Conservation (phyloP, 2,329 filamentous ascomycete species). For the Chaetomiaceae sp. region DNA sequence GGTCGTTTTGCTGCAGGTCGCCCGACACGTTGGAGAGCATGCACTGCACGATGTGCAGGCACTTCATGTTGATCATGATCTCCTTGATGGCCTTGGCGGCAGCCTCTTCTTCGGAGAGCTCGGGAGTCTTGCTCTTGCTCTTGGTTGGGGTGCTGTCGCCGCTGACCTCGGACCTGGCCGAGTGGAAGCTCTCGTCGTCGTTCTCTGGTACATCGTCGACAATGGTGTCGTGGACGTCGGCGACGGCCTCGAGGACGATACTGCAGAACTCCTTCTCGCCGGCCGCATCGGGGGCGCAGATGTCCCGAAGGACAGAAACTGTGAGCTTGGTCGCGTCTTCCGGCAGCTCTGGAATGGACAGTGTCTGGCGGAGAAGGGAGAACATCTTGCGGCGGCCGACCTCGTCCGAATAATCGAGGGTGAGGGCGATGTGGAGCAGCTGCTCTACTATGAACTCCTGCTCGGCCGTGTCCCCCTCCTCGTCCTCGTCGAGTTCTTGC, state of each 20-base stretch:
- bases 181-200: slow-evolving; percentile 87
- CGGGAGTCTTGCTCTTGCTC: slow-evolving; percentile 36
- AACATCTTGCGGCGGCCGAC: slow-evolving; percentile 96
- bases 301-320: slow-evolving; percentile 74
- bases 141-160: slow-evolving; percentile 55
- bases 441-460: slow-evolving; percentile 96
- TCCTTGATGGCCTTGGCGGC: slow-evolving; percentile 76
- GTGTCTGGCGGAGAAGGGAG: slow-evolving; percentile 74
- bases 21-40: slow-evolving; percentile 92
- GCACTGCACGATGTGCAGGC: slow-evolving; percentile 92
- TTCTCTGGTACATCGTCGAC: slow-evolving; percentile 61
- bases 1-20: slow-evolving; percentile 80
- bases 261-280: slow-evolving; percentile 81
- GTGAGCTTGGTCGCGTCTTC: slow-evolving; percentile 89
- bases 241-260: slow-evolving; percentile 85
- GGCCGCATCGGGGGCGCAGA: slow-evolving; percentile 69
- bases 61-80: slow-evolving; percentile 98
- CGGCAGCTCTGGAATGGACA: slow-evolving; percentile 81
- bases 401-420: slow-evolving; percentile 96
- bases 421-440: slow-evolving; percentile 84
- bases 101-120: slow-evolving; percentile 59
- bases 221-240: slow-evolving; percentile 94
- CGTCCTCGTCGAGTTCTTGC: slow-evolving; percentile 57
- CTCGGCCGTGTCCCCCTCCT: slow-evolving; percentile 80
- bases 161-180: slow-evolving; percentile 80